A percentile compares a stretch with the other conserved stretches of the same genome.
These are phyloP conservation scores for Stellera chamaejasme DNA, from an alignment of 345 rosid species.

Conservation along the genomic window DNA sequence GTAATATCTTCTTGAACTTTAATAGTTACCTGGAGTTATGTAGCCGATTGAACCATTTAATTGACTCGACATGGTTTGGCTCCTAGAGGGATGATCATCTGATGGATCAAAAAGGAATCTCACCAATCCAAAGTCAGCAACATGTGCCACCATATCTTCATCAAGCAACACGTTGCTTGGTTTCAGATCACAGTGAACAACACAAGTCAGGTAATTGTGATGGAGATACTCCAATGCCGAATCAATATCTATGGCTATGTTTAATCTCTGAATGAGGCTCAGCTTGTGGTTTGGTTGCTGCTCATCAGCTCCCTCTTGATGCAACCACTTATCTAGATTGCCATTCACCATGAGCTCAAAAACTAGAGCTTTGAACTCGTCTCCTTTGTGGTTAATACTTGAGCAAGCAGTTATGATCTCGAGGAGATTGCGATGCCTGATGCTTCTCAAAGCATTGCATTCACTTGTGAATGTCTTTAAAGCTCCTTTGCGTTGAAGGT, in stretches of 20 bases:
- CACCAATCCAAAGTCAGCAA: constrained; percentile 5
- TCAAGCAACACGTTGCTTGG: constrained; percentile 10
- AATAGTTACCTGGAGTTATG: constrained; percentile 7
- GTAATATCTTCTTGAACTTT: neutral
- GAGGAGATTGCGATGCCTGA: constrained; percentile 17
- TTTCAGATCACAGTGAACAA: constrained; percentile 9
- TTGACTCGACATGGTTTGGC: neutral
- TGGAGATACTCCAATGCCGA: constrained; percentile 7
- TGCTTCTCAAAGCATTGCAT: constrained; percentile 10
- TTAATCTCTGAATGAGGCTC: constrained; percentile 6
- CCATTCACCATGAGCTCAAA: constrained; percentile 12
- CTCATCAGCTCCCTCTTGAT: constrained; percentile 1
- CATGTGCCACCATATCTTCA: constrained; percentile 4
- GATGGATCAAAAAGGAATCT: neutral
- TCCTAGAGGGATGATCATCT: neutral
- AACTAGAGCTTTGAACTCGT: constrained; percentile 7
- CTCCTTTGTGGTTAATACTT: neutral
- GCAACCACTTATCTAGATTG: constrained; percentile 4
- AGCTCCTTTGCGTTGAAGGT: constrained; percentile 6
- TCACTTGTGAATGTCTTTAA: constrained; percentile 12
- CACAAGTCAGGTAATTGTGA: neutral
- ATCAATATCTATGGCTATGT: constrained; percentile 10
- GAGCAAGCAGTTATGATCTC: constrained; percentile 16
- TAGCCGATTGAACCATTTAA: constrained; percentile 7
- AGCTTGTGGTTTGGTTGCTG: neutral